phyloP scores from a whole-genome alignment of 192 early-diverging fungal species.

The Coemansia sp. region DNA sequence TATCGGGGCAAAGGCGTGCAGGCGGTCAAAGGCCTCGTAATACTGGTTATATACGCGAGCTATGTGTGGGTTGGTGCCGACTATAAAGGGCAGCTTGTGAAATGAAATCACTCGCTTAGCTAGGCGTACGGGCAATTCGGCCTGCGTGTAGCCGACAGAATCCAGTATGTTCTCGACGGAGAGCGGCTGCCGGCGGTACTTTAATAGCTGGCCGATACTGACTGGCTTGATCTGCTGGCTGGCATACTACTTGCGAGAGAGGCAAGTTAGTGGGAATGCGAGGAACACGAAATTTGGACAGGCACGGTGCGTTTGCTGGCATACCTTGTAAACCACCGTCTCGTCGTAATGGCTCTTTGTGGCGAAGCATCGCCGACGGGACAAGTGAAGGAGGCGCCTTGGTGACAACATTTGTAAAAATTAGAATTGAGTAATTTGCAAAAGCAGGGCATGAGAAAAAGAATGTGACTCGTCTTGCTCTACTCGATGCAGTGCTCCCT shows the following conservation, averaged over 20 bases:
- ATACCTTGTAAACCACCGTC: constrained; percentile 41
- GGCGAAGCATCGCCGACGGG: constrained; percentile 6
- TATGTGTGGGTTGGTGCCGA: constrained; percentile 94
- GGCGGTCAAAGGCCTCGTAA: constrained; percentile 70
- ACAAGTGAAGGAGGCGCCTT: neutral
- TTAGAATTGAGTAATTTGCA: neutral
- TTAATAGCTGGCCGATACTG: constrained; percentile 73
- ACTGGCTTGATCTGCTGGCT: constrained; percentile 58
- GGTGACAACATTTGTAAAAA: no score
- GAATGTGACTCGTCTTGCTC: neutral
- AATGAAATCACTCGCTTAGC: constrained; percentile 82
- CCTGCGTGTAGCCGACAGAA: constrained; percentile 63
- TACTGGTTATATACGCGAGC: constrained; percentile 78
- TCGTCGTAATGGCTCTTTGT: constrained; percentile 49
- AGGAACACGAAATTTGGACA: neutral
- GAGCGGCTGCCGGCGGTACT: constrained; percentile 67
- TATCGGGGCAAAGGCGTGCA: constrained; percentile 66
- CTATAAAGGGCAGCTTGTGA: constrained; percentile 91
- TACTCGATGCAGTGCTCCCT: constrained; percentile 40
- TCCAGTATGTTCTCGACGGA: constrained; percentile 55
- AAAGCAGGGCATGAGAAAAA: no score
- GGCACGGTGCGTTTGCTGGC: neutral
- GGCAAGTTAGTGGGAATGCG: neutral
- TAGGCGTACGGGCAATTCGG: constrained; percentile 86
- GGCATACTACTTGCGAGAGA: constrained; percentile 19